These are phyloP conservation scores for Suillus subaureus DNA, from an alignment of 768 basidiomycete genomes.

Conservation along the genomic window DNA sequence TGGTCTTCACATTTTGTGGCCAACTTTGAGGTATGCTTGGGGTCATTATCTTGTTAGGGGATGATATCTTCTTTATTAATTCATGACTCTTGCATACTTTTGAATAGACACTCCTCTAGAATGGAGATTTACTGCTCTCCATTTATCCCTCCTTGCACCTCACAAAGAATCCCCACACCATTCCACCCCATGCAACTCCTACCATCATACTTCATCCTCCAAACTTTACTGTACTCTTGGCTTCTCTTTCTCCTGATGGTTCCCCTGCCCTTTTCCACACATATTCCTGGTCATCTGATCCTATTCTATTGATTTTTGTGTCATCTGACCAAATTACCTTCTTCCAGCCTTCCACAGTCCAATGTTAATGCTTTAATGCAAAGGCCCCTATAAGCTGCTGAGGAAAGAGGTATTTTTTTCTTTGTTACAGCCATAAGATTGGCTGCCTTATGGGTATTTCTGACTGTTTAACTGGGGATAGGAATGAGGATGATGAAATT, in stretches of 20 bases:
- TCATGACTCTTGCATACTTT: constrained; percentile 12
- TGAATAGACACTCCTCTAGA: not conserved
- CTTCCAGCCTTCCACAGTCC: not conserved
- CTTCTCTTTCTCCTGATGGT: constrained; percentile 4
- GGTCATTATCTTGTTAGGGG: not conserved
- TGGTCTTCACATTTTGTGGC: constrained; percentile 13
- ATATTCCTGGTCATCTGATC: constrained; percentile 21
- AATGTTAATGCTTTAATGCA: not conserved
- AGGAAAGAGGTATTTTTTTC: too few species aligned
- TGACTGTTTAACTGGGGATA: too few species aligned
- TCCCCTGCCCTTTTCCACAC: constrained; percentile 18
- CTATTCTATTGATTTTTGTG: constrained; percentile 3
- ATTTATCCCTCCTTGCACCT: too few species aligned
- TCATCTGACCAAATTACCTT: not conserved
- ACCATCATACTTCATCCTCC: constrained; percentile 12
- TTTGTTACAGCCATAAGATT: too few species aligned
- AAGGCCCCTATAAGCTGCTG: too few species aligned
- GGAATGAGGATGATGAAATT: too few species aligned
- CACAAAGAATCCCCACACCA: too few species aligned
- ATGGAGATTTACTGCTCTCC: too few species aligned
- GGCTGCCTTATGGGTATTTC: too few species aligned
- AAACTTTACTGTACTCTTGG: constrained; percentile 10
- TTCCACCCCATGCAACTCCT: too few species aligned
- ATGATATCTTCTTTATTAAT: constrained; percentile 13
- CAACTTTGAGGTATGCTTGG: not conserved